Base-by-base conservation (phyloP, 257 asterid genomes). In the Echium plantagineum region DNA sequence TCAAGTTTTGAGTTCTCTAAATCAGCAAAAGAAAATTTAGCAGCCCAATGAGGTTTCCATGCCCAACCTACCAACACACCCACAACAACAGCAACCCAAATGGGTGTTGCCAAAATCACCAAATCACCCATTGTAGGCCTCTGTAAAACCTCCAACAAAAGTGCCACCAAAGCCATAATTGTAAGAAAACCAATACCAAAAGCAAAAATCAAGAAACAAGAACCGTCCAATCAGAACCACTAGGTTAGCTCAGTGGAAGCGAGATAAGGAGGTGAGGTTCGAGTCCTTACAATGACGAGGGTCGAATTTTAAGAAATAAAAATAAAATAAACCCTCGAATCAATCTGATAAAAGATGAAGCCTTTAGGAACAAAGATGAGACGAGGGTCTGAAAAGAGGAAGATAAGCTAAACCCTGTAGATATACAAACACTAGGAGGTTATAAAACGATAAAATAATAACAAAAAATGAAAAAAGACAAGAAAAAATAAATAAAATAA, bases 11-110 rank as follows among this genome's bases (percentile, higher is more conserved):
- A 55, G 59, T 74, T 66, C 53, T 6, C 46, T 35, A 7, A 35
- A 35, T 35, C 46, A 35, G 46, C 1, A 35, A 9, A 5, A 35
- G 2, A 12, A 7, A 35, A 35, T 3, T 35, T 35, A 35, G 10
- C 46, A 35, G 80, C 96, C 97, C 96, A 86, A 22, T 73, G 81
- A 66, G 97, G 97, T 71, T 80, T 90, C 97, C 97, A 90, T 10
- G 87, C 73, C 97, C 97, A 90, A 17, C 97, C 97, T 59, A 90
- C 75, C 73, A 90, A 74, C 32, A 90, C 83, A 18, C 97, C 97
- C 54, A 81, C 78, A 58, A 83, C 21, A 71, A 90, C 76, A 62
- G 96, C 94, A 47, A 79, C 80, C 94, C 95, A 86, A 66, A 90
- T 74, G 66, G 97, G 94, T 9, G 78, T 73, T 68, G 73, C 67